Percentiles rank a stretch among this genome's conserved stretches.
Evolutionary conservation across 2,329 filamentous ascomycete species (phyloP).

Genomic region (Diplodia scrobiculata): DNA sequence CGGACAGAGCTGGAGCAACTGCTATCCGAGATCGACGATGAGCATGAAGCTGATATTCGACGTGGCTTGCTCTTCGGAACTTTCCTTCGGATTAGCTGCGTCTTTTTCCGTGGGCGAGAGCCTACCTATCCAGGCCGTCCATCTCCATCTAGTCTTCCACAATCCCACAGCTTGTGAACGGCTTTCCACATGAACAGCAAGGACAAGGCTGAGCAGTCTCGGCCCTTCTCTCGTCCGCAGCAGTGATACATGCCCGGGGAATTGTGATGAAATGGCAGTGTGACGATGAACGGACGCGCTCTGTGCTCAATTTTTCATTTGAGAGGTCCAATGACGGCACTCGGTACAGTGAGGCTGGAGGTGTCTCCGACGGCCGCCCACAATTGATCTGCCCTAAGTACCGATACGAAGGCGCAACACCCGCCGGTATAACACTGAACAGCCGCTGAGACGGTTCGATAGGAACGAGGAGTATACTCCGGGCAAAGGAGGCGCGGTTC

Average conservation of each 20-base stretch:
- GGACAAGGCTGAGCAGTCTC: background rate
- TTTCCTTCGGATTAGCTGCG: constrained; percentile 6
- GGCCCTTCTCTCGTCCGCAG: constrained; percentile 3
- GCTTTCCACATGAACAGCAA: background rate
- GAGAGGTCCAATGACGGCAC: background rate
- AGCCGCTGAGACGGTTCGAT: background rate
- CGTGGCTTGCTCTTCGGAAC: constrained; percentile 8
- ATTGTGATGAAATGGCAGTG: background rate
- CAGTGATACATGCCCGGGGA: background rate
- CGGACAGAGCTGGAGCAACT: background rate
- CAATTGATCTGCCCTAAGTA: constrained; percentile 15
- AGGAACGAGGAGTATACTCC: background rate
- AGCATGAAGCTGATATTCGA: background rate
- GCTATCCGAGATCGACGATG: constrained; percentile 10
- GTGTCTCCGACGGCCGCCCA: constrained; percentile 11
- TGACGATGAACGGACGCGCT: background rate
- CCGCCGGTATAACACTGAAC: background rate
- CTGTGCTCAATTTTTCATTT: background rate
- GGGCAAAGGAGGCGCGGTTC: background rate
- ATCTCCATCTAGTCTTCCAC: background rate
- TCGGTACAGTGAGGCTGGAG: constrained; percentile 23
- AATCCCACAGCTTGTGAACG: background rate
- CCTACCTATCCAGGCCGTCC: background rate
- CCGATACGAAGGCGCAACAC: constrained; percentile 2
- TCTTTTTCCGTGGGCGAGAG: background rate